These are phyloP conservation scores for Penicillium sp. DNA, from an alignment of 2,329 filamentous ascomycete species.

Conservation along the genomic window DNA sequence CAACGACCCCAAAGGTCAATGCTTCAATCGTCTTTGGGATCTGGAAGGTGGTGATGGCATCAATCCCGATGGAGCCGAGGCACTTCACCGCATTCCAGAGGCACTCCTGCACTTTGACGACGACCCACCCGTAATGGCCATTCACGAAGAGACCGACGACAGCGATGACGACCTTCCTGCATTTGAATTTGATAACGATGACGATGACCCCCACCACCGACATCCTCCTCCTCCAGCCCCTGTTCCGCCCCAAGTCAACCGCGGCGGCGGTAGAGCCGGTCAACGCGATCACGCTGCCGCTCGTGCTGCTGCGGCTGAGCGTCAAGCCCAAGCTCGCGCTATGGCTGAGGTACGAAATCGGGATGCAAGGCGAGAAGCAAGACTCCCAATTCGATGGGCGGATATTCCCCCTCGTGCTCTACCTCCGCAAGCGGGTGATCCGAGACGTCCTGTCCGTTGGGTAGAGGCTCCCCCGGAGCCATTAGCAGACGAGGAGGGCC, in stretches of 20 bases:
- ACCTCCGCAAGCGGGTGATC: slow-evolving; percentile 6
- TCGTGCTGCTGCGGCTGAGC: slow-evolving; percentile 39
- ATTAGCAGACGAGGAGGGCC: not conserved
- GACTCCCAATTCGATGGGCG: slow-evolving; percentile 1
- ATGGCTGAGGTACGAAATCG: slow-evolving; percentile 39
- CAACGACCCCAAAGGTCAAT: slow-evolving; percentile 67
- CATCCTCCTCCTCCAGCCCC: slow-evolving; percentile 44
- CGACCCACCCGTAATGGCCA: slow-evolving; percentile 10
- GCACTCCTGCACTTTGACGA: slow-evolving; percentile 41
- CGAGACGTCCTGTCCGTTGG: slow-evolving; percentile 6
- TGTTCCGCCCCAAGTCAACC: slow-evolving; percentile 37
- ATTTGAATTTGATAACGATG: slow-evolving; percentile 28
- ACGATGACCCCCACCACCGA: slow-evolving; percentile 27
- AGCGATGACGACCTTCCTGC: slow-evolving; percentile 31
- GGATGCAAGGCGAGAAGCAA: slow-evolving; percentile 13
- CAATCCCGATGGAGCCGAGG: slow-evolving; percentile 44
- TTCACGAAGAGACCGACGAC: slow-evolving; percentile 20
- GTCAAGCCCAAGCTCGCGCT: slow-evolving; percentile 39
- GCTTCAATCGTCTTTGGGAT: slow-evolving; percentile 88
- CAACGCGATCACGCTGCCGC: slow-evolving; percentile 35
- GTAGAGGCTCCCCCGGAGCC: not conserved
- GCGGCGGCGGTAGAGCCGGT: slow-evolving; percentile 26
- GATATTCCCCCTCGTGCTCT: slow-evolving; percentile 9
- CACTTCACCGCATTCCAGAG: slow-evolving; percentile 41
- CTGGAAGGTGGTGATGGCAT: slow-evolving; percentile 72